Conservation (phyloP, 2,329 filamentous ascomycete genomes). For the Teratosphaeria destructans region DNA sequence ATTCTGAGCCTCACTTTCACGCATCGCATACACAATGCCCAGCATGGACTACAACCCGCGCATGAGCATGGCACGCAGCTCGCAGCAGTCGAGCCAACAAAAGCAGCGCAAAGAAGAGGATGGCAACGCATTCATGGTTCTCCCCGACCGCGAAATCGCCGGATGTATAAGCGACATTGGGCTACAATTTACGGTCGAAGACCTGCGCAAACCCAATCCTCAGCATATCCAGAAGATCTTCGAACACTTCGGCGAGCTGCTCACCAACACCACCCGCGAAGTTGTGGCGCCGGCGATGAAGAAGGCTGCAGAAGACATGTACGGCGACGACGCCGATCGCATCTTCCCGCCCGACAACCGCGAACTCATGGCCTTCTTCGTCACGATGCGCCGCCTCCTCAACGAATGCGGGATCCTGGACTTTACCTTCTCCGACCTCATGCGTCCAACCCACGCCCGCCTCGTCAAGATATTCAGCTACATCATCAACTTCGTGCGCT, state of each 20-base stretch:
- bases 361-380: slow-evolving; percentile 93
- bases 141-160: slow-evolving; percentile 71
- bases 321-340: slow-evolving; percentile 66
- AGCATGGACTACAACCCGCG: slow-evolving; percentile 40
- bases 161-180: slow-evolving; percentile 96
- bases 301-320: slow-evolving; percentile 79
- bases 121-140: slow-evolving; percentile 38
- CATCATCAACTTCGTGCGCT: slow-evolving; percentile 96
- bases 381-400: slow-evolving; percentile 68
- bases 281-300: slow-evolving; percentile 92
- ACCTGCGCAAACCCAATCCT: slow-evolving; percentile 88
- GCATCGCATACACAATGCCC: slow-evolving; percentile 13
- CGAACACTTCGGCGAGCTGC: slow-evolving; percentile 90
- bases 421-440: slow-evolving; percentile 86
- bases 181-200: slow-evolving; percentile 73
- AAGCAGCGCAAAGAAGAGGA: slow-evolving; percentile 34
- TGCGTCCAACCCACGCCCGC: slow-evolving; percentile 79
- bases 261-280: slow-evolving; percentile 88
- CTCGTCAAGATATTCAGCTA: slow-evolving; percentile 94
- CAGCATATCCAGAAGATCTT: slow-evolving; percentile 95
- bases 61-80: slow-evolving; percentile 40
- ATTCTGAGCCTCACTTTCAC: neutral
- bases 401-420: slow-evolving; percentile 82
- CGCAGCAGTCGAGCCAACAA: slow-evolving; percentile 28
- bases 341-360: slow-evolving; percentile 77